phyloP scores from a whole-genome alignment of 75 land plant species.

The Pinus taeda region DNA sequence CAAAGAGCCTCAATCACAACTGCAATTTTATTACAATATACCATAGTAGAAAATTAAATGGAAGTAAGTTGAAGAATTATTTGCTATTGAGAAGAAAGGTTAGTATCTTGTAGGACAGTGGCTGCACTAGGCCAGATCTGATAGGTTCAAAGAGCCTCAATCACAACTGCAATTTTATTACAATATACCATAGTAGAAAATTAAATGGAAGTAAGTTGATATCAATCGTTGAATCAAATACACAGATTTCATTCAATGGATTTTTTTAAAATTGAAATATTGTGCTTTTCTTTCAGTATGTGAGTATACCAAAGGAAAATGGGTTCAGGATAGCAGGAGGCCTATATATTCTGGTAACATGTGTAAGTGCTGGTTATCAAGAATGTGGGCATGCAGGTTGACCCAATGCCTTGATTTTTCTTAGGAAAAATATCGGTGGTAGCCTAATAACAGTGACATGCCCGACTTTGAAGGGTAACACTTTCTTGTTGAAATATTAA shows the following conservation, averaged over 20 bases:
- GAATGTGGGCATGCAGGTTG: constrained; percentile 81
- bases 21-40: background rate
- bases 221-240: background rate
- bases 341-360: constrained; percentile 72
- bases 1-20: background rate
- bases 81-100: no score
- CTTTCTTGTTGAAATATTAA: no score
- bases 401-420: constrained; percentile 63
- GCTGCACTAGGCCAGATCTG: background rate
- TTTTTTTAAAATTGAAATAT: background rate
- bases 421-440: constrained; percentile 77
- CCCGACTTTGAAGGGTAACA: constrained; percentile 46
- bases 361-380: constrained; percentile 80
- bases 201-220: background rate
- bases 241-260: background rate
- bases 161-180: background rate
- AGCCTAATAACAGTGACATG: constrained; percentile 74
- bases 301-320: constrained; percentile 71
- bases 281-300: constrained; percentile 42
- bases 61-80: background rate
- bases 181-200: background rate
- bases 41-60: background rate
- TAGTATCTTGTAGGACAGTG: background rate
- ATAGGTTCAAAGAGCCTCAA: background rate
- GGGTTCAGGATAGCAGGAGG: constrained; percentile 59